Evolutionary conservation across 2,329 filamentous ascomycete genomes (phyloP).

Genomic region (Esteya vermicola): DNA sequence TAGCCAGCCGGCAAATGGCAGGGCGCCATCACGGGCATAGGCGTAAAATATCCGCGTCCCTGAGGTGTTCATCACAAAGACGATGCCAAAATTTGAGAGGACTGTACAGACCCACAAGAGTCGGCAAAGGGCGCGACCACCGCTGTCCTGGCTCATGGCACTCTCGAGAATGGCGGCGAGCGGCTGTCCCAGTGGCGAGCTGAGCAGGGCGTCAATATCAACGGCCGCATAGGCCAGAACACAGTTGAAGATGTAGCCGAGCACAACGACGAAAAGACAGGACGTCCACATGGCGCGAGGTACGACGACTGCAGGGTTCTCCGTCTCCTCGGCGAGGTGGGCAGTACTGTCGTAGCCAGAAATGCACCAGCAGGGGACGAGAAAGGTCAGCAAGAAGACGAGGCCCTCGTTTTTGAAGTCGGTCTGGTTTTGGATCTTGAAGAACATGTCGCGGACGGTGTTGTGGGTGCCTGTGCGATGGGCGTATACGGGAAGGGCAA

Average conservation of each 20-base stretch:
- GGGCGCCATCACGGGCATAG: conserved; percentile 4
- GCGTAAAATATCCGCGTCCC: conserved; percentile 4
- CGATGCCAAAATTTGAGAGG: conserved; percentile 5
- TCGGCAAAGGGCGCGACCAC: background rate
- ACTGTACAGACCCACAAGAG: conserved; percentile 4
- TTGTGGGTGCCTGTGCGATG: background rate
- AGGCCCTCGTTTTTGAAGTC: conserved; percentile 1
- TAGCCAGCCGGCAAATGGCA: conserved; percentile 1
- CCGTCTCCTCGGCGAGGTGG: conserved; percentile 2
- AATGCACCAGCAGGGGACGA: conserved; percentile 5
- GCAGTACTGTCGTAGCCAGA: conserved; percentile 4
- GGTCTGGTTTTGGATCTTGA: background rate
- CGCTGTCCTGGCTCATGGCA: conserved; percentile 2
- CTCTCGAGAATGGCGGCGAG: conserved; percentile 1
- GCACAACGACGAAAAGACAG: background rate
- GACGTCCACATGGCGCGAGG: conserved; percentile 5
- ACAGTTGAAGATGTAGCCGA: conserved; percentile 4
- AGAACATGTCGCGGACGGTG: conserved; percentile 3
- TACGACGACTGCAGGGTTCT: conserved; percentile 1
- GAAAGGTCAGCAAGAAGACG: conserved; percentile 3
- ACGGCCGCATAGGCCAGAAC: conserved; percentile 1
- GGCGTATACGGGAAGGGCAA: conserved; percentile 3
- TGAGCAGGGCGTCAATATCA: conserved; percentile 3
- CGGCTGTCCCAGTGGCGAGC: conserved; percentile 3
- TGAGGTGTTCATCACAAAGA: conserved; percentile 5